These are phyloP conservation scores for Candida nitratophila DNA, from an alignment of 805 yeast genomes.

Conservation along the genomic window DNA sequence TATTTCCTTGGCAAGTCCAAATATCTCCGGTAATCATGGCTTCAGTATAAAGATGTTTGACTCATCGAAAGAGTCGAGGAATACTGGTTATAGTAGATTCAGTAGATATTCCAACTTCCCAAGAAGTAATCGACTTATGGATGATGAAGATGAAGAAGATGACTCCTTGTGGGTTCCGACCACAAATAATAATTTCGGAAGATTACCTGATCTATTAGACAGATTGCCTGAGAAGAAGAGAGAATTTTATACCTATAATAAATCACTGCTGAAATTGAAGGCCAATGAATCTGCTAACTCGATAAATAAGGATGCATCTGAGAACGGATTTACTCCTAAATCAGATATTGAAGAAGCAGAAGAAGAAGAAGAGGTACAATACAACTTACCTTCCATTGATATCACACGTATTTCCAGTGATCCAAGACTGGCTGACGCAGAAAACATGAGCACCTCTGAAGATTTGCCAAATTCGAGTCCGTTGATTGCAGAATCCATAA, in stretches of 20 bases:
- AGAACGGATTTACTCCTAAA: too few relatives aligned
- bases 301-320: too few relatives aligned
- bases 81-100: constrained; percentile 8
- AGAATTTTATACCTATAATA: constrained; percentile 23
- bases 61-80: constrained; percentile 18
- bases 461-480: neutral
- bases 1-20: constrained; percentile 46
- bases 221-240: constrained; percentile 21
- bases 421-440: neutral
- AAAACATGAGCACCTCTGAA: neutral
- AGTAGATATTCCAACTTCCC: constrained; percentile 7
- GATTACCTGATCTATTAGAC: constrained; percentile 32
- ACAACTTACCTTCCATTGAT: neutral
- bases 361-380: neutral
- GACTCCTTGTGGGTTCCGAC: constrained; percentile 38
- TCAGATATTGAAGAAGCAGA: neutral
- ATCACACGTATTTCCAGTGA: neutral
- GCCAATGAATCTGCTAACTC: neutral
- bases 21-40: constrained; percentile 40
- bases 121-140: neutral
- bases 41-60: constrained; percentile 39
- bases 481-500: too few relatives aligned
- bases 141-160: constrained; percentile 15
- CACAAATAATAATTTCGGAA: constrained; percentile 31
- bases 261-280: constrained; percentile 1